Evolutionary conservation across 805 yeast genomes (phyloP).

Genomic region (Ogataea haglerorum): DNA sequence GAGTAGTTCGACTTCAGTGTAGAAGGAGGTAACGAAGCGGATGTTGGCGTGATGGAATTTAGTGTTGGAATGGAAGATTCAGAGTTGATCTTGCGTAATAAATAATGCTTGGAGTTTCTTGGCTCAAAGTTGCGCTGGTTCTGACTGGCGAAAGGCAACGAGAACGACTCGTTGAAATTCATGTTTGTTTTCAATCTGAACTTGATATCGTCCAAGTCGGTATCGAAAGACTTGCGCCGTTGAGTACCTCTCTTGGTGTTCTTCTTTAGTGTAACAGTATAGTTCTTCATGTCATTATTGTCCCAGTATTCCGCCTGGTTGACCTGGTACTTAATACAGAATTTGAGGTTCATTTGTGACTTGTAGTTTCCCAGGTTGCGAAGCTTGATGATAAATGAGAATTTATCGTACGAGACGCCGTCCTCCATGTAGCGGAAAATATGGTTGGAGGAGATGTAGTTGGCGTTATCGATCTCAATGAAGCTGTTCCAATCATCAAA

Average conservation of each 20-base stretch:
- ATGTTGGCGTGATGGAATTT: constrained; percentile 7
- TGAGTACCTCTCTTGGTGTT: constrained; percentile 7
- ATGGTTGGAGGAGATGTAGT: constrained; percentile 37
- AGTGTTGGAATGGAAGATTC: constrained; percentile 28
- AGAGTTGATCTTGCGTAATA: constrained; percentile 30
- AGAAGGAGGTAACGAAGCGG: constrained; percentile 9
- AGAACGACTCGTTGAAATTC: constrained; percentile 30
- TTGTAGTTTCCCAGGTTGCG: constrained; percentile 27
- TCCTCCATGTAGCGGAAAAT: constrained; percentile 38
- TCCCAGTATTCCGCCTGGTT: constrained; percentile 37
- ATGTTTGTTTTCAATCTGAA: constrained; percentile 29
- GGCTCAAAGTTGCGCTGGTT: constrained; percentile 15
- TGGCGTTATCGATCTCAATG: constrained; percentile 31
- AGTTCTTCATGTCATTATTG: constrained; percentile 37
- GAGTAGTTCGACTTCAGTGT: constrained; percentile 6
- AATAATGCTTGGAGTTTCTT: constrained; percentile 25
- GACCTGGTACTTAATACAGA: constrained; percentile 39
- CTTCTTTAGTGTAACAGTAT: constrained; percentile 35
- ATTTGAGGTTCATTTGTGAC: constrained; percentile 32
- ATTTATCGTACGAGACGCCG: constrained; percentile 35
- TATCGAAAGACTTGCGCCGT: constrained; percentile 6
- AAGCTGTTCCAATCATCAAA: constrained; percentile 44
- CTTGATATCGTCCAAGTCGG: constrained; percentile 29
- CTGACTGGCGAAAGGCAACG: constrained; percentile 6
- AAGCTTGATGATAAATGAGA: constrained; percentile 48